Evolutionary conservation across 805 yeast genomes (phyloP), one percentile per base, ranked within the genome.

Genomic region (Candida montana): DNA sequence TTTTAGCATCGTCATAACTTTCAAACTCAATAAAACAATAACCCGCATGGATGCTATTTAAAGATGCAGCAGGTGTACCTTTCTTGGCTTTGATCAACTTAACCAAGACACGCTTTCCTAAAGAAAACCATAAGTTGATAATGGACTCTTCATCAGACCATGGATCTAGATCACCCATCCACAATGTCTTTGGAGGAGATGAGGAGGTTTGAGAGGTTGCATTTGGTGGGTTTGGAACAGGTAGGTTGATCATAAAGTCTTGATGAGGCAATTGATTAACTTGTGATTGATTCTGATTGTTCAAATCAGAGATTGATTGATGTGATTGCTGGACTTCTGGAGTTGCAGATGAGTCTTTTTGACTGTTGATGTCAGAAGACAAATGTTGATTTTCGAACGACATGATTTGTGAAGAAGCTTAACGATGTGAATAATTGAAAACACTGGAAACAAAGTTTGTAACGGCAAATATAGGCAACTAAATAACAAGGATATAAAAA

Each of bases 121-220:
- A 52, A 20, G 73, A 63, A 24, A 68, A 67, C 88, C 89, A 83
- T 59, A 86, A 67, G 35, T 77, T 65, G 37, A 70, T 67, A 13
- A 77, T 66, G 19, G 77, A 76, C 4, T 64, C 67, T 57, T 83
- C 93, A 55, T 81, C 87, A 54, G 83, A 75, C 76, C 83, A 77
- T 2, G 91, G 87, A 55, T 84, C 91, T 50, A 84, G 65, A 60
- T 84, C 93, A 10, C 95, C 95, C 95, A 84, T 84, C 95, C 95
- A 84, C 26, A 84, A 64, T 1, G 95, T 84, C 46, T 83, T 71
- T 20, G 95, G 88, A 13, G 74, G 69, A 12, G 69, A 67, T 1
- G 60, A 50, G 7, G 59, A 51, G 12, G 73, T 68, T 1, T 72
- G 63, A 2, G 72, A 66, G 34, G 72, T 71, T 3, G 76, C 68